Evolutionary conservation across 129 eudicot genomes (phyloP).

Genomic region (Flaveria sonorensis): DNA sequence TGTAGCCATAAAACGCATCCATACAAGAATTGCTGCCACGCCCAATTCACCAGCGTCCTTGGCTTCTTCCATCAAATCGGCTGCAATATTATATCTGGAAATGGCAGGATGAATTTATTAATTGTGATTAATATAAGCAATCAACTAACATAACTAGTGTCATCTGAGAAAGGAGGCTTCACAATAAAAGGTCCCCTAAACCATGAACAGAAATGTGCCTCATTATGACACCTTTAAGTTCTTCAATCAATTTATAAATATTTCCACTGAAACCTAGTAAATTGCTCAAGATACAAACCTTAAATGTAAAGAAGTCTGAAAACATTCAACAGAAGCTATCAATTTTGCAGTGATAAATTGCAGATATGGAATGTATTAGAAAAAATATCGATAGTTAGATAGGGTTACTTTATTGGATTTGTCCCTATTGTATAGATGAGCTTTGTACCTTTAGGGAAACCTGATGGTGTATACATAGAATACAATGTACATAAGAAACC

Average conservation of each 20-base stretch:
- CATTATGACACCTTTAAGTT: neutral
- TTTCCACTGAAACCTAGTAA: neutral
- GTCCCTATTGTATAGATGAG: neutral
- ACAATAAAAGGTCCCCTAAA: neutral
- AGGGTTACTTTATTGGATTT: neutral
- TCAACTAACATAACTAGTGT: constrained; percentile 5
- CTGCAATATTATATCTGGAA: constrained; percentile 92
- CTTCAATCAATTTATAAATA: neutral
- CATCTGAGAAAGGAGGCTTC: constrained; percentile 13
- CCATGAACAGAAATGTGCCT: constrained; percentile 11
- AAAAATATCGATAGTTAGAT: neutral
- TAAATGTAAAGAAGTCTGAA: neutral
- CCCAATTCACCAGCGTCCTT: constrained; percentile 73
- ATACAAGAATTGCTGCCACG: constrained; percentile 89
- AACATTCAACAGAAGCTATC: neutral
- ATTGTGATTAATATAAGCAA: constrained; percentile 16
- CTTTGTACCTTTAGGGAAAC: neutral
- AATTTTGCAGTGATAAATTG: constrained; percentile 4
- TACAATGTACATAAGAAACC: neutral
- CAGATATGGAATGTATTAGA: neutral
- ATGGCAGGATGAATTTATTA: constrained; percentile 22
- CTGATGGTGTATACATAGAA: neutral
- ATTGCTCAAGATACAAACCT: neutral
- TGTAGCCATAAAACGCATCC: constrained; percentile 99
- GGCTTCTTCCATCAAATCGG: constrained; percentile 87